phyloP scores from a whole-genome alignment of 2,329 filamentous ascomycete species.

The Venturia pyrina region DNA sequence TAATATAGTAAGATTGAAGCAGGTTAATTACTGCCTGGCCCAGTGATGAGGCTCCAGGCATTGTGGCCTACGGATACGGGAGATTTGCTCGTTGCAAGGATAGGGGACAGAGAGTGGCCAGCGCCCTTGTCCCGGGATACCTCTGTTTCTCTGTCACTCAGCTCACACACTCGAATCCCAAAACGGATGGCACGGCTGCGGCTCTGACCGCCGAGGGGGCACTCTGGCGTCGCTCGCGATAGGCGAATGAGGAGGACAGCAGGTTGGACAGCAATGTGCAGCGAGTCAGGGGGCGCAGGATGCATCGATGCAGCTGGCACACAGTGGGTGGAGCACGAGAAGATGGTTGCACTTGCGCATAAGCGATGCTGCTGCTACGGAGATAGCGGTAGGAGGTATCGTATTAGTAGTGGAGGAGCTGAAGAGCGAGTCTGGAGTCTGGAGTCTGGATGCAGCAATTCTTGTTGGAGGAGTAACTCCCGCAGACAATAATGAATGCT shows the following conservation, averaged over 20 bases:
- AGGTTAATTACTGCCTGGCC: background rate
- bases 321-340: background rate
- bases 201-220: background rate
- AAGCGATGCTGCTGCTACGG: too few species aligned
- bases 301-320: too few species aligned
- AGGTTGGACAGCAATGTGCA: background rate
- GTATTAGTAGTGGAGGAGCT: too few species aligned
- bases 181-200: background rate
- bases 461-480: background rate
- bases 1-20: constrained; percentile 7
- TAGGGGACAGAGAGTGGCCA: background rate
- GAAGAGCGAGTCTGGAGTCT: background rate
- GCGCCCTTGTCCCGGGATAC: background rate
- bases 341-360: background rate
- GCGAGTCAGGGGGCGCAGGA: background rate
- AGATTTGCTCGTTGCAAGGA: constrained; percentile 4
- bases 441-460: background rate
- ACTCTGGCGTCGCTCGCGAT: background rate
- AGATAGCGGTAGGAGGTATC: too few species aligned
- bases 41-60: background rate
- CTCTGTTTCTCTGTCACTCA: background rate
- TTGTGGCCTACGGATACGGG: background rate
- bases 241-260: too few species aligned
- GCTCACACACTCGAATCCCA: background rate
- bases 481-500: background rate